Conservation (phyloP, 1,139 yeast genomes). For the Hemisphaericaspora xylanilytica region DNA sequence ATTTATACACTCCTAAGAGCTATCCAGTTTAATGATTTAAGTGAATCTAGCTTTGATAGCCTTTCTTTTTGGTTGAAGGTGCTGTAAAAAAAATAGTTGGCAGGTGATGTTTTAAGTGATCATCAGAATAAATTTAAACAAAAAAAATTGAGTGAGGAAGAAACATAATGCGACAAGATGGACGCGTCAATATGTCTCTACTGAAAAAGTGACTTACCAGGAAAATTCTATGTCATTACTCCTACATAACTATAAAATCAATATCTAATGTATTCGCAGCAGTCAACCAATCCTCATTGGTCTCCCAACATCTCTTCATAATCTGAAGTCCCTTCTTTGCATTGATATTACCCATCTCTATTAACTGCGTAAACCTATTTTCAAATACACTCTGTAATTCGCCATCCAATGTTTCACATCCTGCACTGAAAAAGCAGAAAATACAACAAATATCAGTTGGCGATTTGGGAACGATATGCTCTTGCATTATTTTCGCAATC, state of each 20-base stretch:
- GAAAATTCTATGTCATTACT: too few relatives aligned
- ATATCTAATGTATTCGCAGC: conserved; percentile 45
- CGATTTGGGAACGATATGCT: conserved; percentile 41
- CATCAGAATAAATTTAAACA: too few relatives aligned
- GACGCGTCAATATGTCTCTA: too few relatives aligned
- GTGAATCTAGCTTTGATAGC: too few relatives aligned
- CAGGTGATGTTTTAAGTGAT: too few relatives aligned
- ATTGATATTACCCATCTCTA: conserved; percentile 46
- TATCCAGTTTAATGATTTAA: too few relatives aligned
- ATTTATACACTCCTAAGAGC: too few relatives aligned
- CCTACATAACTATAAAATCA: conserved; percentile 46
- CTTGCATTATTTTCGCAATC: conserved; percentile 33
- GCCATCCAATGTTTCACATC: conserved; percentile 51
- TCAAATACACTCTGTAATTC: conserved; percentile 33
- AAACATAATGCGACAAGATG: too few relatives aligned
- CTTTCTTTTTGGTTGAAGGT: too few relatives aligned
- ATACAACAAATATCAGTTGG: conserved; percentile 58
- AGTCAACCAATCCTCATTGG: conserved; percentile 56
- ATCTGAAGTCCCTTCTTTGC: conserved; percentile 49
- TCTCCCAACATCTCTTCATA: conserved; percentile 56
- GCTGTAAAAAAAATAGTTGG: too few relatives aligned
- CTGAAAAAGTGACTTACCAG: too few relatives aligned
- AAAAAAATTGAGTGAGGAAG: too few relatives aligned
- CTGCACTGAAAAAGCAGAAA: conserved; percentile 57
- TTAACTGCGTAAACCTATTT: conserved; percentile 37